Percentiles rank a stretch among this genome's conserved stretches.
Conservation (phyloP, 2,329 filamentous ascomycete genomes). For the Polytolypa hystricis region DNA sequence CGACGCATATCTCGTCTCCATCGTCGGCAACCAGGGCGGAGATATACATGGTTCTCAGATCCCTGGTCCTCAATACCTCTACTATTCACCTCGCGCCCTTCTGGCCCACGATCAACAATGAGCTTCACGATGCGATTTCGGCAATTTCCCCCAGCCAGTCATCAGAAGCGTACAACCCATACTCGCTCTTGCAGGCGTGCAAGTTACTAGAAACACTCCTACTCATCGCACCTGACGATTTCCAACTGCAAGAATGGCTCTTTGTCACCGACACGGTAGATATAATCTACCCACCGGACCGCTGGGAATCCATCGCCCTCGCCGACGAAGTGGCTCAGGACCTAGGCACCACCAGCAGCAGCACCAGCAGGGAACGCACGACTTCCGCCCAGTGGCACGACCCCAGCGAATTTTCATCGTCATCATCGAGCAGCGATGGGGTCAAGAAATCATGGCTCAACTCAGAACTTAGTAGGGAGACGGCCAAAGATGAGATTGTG, state of each 20-base stretch:
- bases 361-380: neutral
- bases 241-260: conserved; percentile 96
- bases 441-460: conserved; percentile 32
- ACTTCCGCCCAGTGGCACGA: neutral
- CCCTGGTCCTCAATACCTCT: conserved; percentile 67
- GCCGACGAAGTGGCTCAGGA: conserved; percentile 77
- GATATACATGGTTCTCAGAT: conserved; percentile 76
- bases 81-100: conserved; percentile 69
- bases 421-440: conserved; percentile 16
- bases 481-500: conserved; percentile 52
- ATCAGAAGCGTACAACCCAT: conserved; percentile 65
- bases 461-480: conserved; percentile 40
- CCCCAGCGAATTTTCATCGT: neutral
- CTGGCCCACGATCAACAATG: conserved; percentile 83
- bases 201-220: conserved; percentile 88
- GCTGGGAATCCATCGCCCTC: conserved; percentile 60
- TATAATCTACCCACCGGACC: conserved; percentile 70
- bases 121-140: conserved; percentile 68
- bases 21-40: conserved; percentile 83
- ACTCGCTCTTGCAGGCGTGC: conserved; percentile 75
- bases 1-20: conserved; percentile 78
- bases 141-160: conserved; percentile 61
- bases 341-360: conserved; percentile 42
- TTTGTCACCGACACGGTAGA: conserved; percentile 97
- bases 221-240: conserved; percentile 80